Evolutionary conservation across 164 flowering plant genomes (phyloP), one percentile per base, ranked within the genome.

Genomic region (Euptelea pleiosperma): DNA sequence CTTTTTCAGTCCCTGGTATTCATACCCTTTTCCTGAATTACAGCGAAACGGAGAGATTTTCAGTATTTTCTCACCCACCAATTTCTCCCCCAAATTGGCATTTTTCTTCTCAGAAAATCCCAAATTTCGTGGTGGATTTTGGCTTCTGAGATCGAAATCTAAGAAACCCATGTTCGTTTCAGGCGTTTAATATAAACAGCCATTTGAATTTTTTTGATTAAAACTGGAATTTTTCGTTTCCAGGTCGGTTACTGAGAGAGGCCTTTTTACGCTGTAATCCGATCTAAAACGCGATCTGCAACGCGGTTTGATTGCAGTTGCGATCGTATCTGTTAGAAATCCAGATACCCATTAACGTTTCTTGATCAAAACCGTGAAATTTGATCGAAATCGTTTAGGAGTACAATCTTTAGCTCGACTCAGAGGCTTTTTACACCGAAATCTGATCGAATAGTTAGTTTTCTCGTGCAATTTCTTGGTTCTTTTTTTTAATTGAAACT

Each of bases 31-130:
- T 12, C 2, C 16, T n/a, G n/a, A 35, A 35, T 53, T 50, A 29
- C 21, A 30, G 52, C 11, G 43, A 34, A 34, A 52, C 25, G 34
- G 16, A 33, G 19, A 52, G 30, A 54, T 36, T 52, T 52, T 35
- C 39, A 12, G 33, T 18, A 11, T 2, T 4, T 8, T 4, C n/a
- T n/a, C n/a, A n/a, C n/a, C n/a, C n/a, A n/a, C 19, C 16, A 1
- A 33, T 34, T 34, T 52, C 33, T 11, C 19, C 16, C 33, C 25
- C n/a, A n/a, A 26, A 10, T 47, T 12, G 25, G 16, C 3, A 24
- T 47, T 11, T 47, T 14, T 26, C 12, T 47, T 26, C 0, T 0
- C 3, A 33, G 28, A 39, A 25, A 25, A 25, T 37, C 12, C 30
- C 44, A 16, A 37, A 24, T n/a, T 51, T 31, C 6, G 7, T 51